A percentile compares a stretch with the other conserved stretches of the same genome.
These are phyloP conservation scores for Coemansia sp. DNA, from an alignment of 192 early-diverging fungal species.

Conservation along the genomic window DNA sequence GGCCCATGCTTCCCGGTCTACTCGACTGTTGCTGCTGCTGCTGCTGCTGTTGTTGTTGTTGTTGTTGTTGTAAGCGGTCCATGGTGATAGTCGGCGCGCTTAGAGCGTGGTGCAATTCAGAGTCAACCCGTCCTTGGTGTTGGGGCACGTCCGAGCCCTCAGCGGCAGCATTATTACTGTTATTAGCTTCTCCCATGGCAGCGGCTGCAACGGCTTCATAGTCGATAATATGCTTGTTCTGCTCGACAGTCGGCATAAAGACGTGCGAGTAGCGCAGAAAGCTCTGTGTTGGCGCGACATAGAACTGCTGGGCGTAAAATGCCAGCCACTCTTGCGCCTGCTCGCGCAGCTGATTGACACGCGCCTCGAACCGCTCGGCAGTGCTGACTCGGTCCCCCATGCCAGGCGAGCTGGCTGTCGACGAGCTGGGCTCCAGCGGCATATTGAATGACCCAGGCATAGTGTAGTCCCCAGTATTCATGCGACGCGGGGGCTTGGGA, in stretches of 20 bases:
- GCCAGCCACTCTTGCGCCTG: conserved; percentile 55
- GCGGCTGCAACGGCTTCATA: conserved; percentile 33
- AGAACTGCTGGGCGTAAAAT: conserved; percentile 53
- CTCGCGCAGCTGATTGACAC: conserved; percentile 27
- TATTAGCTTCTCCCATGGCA: conserved; percentile 10
- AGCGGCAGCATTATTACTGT: not conserved
- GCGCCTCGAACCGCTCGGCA: conserved; percentile 27
- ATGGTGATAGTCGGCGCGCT: not conserved
- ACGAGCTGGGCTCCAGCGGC: not conserved
- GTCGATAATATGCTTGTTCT: conserved; percentile 46
- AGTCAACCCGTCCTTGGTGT: not conserved
- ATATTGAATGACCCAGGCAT: conserved; percentile 1
- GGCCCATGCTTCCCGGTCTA: conserved; percentile 2
- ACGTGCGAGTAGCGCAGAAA: conserved; percentile 34
- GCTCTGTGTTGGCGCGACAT: conserved; percentile 48
- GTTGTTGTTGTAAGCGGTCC: not conserved
- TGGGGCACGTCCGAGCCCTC: not conserved
- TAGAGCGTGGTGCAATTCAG: not conserved
- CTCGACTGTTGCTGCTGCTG: conserved; percentile 16
- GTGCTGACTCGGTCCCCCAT: conserved; percentile 9
- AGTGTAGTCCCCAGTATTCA: not conserved
- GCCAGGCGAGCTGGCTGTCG: not conserved
- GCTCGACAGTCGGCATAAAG: conserved; percentile 44
- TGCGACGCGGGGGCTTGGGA: conserved; percentile 27
- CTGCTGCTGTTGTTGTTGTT: not conserved